These are phyloP conservation scores for Phialophora chinensis DNA, from an alignment of 2,329 filamentous ascomycete species.

Conservation along the genomic window DNA sequence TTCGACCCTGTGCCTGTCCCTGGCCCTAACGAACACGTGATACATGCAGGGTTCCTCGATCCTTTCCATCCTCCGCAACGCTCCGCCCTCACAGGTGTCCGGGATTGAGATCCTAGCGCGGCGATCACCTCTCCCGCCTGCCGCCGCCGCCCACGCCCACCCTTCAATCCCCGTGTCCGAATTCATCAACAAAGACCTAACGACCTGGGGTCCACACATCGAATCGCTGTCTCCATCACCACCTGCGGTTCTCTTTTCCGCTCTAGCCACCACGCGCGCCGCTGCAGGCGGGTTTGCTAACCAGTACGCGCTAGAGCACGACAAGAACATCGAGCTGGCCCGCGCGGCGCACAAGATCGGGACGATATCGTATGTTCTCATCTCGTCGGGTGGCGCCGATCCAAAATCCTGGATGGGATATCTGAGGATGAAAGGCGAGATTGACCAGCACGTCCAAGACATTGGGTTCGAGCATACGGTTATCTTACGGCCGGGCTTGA, in stretches of 20 bases:
- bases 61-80: too few species aligned
- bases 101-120: too few species aligned
- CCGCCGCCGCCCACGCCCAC: too few species aligned
- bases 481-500: not conserved
- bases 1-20: too few species aligned
- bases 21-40: too few species aligned
- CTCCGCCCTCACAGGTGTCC: too few species aligned
- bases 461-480: not conserved
- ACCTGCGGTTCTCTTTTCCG: not conserved
- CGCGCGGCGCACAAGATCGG: not conserved
- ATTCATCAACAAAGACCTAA: too few species aligned
- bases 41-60: too few species aligned
- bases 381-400: not conserved
- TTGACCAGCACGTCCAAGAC: not conserved
- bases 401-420: not conserved
- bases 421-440: conserved; percentile 2
- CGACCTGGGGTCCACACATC: too few species aligned
- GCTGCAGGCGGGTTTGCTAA: not conserved
- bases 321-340: not conserved
- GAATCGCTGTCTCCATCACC: too few species aligned
- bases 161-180: too few species aligned
- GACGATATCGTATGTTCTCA: not conserved
- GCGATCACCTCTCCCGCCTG: too few species aligned
- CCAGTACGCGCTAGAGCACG: not conserved
- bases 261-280: not conserved